Conservation (phyloP, 495 filamentous ascomycete species). For the Talaromyces borbonicus region DNA sequence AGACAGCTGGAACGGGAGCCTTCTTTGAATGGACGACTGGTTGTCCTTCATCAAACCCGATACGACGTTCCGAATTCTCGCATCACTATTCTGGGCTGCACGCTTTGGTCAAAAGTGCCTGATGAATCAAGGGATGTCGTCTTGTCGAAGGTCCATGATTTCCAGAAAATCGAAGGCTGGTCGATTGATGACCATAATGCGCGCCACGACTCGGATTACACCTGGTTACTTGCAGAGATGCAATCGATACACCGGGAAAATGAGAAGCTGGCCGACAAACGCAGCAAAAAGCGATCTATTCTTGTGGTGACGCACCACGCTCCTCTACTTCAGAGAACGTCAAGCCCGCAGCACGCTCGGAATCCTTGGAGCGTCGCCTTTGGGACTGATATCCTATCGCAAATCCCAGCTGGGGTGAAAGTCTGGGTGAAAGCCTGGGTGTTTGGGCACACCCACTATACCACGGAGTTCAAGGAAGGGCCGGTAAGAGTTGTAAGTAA, state of each 20-base stretch:
- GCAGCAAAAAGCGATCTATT: conserved; percentile 18
- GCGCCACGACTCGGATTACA: conserved; percentile 29
- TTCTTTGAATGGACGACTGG: conserved; percentile 29
- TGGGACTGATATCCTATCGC: conserved; percentile 38
- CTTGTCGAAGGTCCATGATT: conserved; percentile 34
- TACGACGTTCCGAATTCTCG: conserved; percentile 29
- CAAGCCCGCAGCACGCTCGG: conserved; percentile 29
- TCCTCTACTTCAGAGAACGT: conserved; percentile 32
- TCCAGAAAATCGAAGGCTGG: conserved; percentile 41
- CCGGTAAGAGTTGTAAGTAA: conserved; percentile 39
- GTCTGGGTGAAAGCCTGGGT: conserved; percentile 33
- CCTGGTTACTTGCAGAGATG: conserved; percentile 36
- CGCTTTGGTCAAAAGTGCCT: conserved; percentile 44
- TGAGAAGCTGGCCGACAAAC: conserved; percentile 6
- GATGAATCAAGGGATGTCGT: conserved; percentile 26
- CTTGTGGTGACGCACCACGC: conserved; percentile 48
- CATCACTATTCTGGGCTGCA: conserved; percentile 46
- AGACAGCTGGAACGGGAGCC: conserved; percentile 33
- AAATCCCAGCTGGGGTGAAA: not conserved
- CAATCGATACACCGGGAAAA: conserved; percentile 15
- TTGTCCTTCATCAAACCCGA: conserved; percentile 35
- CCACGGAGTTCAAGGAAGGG: conserved; percentile 27
- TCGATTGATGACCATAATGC: conserved; percentile 37
- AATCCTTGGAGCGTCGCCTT: conserved; percentile 39
- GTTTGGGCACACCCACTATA: conserved; percentile 46